These are phyloP conservation scores for Termitomyces sp. DNA, from an alignment of 768 basidiomycete genomes.

Conservation along the genomic window DNA sequence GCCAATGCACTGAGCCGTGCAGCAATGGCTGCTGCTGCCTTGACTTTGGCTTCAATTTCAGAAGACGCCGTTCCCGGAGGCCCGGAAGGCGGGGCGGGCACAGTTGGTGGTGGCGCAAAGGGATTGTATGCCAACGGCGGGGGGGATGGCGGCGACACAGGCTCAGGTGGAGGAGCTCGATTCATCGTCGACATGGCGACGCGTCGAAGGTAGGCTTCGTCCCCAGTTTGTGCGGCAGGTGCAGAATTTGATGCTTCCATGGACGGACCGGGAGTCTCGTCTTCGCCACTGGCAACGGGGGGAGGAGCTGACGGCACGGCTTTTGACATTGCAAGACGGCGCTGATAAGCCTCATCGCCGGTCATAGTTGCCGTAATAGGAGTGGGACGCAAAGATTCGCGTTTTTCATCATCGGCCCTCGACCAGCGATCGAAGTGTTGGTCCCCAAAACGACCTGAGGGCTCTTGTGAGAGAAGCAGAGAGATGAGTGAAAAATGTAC, in stretches of 20 bases:
- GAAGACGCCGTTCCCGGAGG: constrained; percentile 26
- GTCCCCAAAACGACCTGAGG: constrained; percentile 44
- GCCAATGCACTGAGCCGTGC: constrained; percentile 63
- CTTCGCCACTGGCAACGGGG: constrained; percentile 18
- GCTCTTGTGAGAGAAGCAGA: constrained; percentile 4
- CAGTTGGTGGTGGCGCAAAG: constrained; percentile 57
- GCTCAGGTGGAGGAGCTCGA: constrained; percentile 17
- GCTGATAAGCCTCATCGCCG: constrained; percentile 79
- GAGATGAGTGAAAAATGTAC: constrained; percentile 28
- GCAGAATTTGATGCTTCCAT: constrained; percentile 9
- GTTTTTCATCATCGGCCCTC: constrained; percentile 43
- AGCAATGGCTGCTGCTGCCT: constrained; percentile 79
- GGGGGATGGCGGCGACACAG: constrained; percentile 35
- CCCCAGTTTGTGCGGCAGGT: constrained; percentile 42
- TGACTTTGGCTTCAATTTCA: constrained; percentile 62
- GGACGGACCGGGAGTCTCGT: constrained; percentile 18
- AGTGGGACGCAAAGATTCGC: constrained; percentile 25
- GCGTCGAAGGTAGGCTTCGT: constrained; percentile 64
- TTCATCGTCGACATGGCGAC: constrained; percentile 46
- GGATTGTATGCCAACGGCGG: constrained; percentile 63
- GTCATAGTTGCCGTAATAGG: constrained; percentile 42
- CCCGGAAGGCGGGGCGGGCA: constrained; percentile 47
- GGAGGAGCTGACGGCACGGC: constrained; percentile 21
- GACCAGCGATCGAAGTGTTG: constrained; percentile 47
- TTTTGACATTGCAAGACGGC: constrained; percentile 65